Conservation (phyloP, 768 basidiomycete species). For the Hygrophoropsis aurantiaca region DNA sequence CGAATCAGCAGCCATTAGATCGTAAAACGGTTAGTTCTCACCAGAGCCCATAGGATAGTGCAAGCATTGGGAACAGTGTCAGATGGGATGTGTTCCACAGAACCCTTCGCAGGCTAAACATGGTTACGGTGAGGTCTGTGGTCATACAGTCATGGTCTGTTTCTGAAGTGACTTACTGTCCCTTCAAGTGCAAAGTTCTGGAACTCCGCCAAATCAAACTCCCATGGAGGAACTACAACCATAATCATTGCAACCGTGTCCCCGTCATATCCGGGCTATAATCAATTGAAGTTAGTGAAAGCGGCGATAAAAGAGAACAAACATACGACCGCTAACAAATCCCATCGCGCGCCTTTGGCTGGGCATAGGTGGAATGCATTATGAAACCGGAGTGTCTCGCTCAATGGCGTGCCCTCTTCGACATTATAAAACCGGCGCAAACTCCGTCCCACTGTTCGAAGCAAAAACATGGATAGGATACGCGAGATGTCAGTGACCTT, state of each 20-base stretch:
- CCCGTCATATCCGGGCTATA: too few species aligned
- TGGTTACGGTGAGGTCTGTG: neutral
- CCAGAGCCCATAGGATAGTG: conserved; percentile 13
- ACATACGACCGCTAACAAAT: neutral
- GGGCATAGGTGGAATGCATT: neutral
- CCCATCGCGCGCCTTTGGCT: neutral
- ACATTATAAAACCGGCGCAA: neutral
- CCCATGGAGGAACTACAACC: conserved; percentile 4
- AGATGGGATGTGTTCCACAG: conserved; percentile 5
- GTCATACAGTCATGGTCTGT: neutral
- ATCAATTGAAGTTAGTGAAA: too few species aligned
- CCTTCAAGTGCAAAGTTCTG: neutral
- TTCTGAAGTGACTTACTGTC: neutral
- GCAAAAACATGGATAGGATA: neutral
- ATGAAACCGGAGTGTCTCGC: neutral
- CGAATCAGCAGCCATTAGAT: neutral
- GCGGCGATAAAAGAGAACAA: neutral
- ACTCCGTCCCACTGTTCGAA: neutral
- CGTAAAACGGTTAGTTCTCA: neutral
- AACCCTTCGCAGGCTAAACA: neutral
- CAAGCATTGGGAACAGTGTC: neutral
- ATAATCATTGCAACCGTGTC: conserved; percentile 1
- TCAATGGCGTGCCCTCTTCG: neutral
- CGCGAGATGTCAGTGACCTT: neutral
- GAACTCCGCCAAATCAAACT: conserved; percentile 1